Evolutionary conservation across 1,139 yeast genomes (phyloP).

Genomic region (Saccharomyces hybrid): DNA sequence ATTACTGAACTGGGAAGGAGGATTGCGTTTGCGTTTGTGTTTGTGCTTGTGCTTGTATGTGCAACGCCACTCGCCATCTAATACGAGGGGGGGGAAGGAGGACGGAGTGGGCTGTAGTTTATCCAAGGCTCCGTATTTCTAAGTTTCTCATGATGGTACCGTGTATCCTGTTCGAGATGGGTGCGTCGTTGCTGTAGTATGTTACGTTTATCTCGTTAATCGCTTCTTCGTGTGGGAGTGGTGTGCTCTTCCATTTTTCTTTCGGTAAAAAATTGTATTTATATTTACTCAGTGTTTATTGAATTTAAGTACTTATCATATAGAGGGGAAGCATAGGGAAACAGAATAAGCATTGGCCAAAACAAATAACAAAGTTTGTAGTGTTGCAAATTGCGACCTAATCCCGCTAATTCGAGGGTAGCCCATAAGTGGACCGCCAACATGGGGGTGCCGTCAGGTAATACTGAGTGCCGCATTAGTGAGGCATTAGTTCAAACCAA

Average conservation of each 20-base stretch:
- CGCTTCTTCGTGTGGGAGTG: neutral
- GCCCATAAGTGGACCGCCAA: no score
- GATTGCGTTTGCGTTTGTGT: neutral
- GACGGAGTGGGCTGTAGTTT: no score
- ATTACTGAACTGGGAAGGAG: neutral
- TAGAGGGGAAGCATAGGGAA: no score
- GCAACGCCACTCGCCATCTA: neutral
- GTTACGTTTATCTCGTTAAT: neutral
- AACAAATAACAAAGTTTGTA: neutral
- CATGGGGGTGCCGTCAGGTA: no score
- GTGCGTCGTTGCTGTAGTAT: neutral
- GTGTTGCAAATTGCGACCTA: no score
- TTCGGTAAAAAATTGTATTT: neutral
- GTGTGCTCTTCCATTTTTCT: neutral
- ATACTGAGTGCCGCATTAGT: no score
- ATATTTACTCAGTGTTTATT: neutral
- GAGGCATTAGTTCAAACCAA: no score
- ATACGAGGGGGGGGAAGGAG: neutral
- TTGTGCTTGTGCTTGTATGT: no score
- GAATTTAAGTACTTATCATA: neutral
- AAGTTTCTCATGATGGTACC: no score
- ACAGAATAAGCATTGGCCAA: neutral
- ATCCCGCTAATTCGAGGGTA: no score
- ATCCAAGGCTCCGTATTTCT: no score
- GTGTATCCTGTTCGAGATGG: no score